Base-by-base conservation (phyloP, 257 asterid species). In the Perilla frutescens region DNA sequence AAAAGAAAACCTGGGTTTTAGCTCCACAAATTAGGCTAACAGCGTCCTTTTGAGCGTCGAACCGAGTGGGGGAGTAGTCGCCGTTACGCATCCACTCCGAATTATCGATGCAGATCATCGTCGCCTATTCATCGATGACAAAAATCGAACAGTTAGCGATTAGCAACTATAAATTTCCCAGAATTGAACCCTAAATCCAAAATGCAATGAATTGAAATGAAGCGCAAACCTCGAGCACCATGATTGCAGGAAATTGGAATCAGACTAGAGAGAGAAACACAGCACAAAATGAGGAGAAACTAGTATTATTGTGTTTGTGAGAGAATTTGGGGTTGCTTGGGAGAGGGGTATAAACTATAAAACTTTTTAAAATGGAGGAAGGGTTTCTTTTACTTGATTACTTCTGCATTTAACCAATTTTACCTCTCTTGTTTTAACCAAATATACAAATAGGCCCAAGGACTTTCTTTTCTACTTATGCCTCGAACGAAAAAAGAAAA, bases 21-120 rank as follows among this genome's bases (percentile, higher is more conserved):
- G 98, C 96, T 69, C 99, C 99, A 73, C 99, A 95, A n/a, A 95
- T 95, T 73, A 92, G 90, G 87, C 87, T 92, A 65, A 95, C 92
- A 29, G 98, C 98, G 61, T 95, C 98, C 4, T 95, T 84, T 84
- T 92, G 96, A 57, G 98, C 98, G 75, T 90, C 96, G 80, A 87
- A 87, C 11, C 98, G 85, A 76, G 71, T 89, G 44, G 96, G 98
- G 31, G 96, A 80, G 81, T 95, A 95, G 84, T 95, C 99, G 0
- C 98, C 98, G 76, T 92, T 95, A 55, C 98, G 87, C 99, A 92
- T 92, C 98, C 98, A 95, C 74, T 95, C 98, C 45, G 99, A 95
- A 76, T 95, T 87, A 83, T 95, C 99, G 82, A 95, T 83, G 82
- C 98, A 95, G 84, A 95, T 95, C 95, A 92, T 92, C 40, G 99